These are phyloP conservation scores for Apiotrichum gracile DNA, from an alignment of 1,284 basidiomycete species.

Conservation along the genomic window DNA sequence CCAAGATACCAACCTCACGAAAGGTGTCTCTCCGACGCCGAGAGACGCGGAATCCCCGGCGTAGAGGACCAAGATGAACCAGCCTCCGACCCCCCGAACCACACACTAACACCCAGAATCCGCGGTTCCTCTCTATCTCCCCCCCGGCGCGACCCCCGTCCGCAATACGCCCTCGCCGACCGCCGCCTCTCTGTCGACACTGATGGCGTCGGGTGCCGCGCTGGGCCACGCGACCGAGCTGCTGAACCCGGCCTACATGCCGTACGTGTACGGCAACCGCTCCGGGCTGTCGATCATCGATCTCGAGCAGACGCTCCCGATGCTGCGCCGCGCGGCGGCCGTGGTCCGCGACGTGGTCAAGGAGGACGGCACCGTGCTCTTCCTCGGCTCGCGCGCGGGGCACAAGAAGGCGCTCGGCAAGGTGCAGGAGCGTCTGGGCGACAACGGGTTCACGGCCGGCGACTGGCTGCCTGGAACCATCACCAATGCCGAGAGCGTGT, in stretches of 20 bases:
- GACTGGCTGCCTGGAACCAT: constrained; percentile 93
- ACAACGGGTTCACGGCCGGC: constrained; percentile 70
- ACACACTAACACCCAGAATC: constrained; percentile 9
- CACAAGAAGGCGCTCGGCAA: constrained; percentile 68
- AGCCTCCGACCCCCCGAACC: too few relatives aligned
- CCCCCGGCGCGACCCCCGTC: background rate
- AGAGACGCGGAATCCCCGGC: too few relatives aligned
- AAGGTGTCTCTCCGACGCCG: too few relatives aligned
- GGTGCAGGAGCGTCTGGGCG: constrained; percentile 71
- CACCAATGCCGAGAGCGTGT: constrained; percentile 77
- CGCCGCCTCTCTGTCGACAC: constrained; percentile 64
- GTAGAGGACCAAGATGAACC: background rate
- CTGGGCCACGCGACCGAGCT: constrained; percentile 79
- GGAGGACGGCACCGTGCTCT: constrained; percentile 77
- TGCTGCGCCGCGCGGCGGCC: constrained; percentile 81
- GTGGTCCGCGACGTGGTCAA: constrained; percentile 77
- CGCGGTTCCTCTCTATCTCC: constrained; percentile 24
- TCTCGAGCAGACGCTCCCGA: constrained; percentile 85
- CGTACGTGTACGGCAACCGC: constrained; percentile 91
- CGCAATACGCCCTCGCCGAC: constrained; percentile 15
- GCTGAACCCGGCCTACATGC: constrained; percentile 80
- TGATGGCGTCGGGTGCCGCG: constrained; percentile 89
- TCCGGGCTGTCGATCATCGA: constrained; percentile 91
- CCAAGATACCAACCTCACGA: too few relatives aligned
- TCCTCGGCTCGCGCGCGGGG: constrained; percentile 80